phyloP scores from a whole-genome alignment of 2,329 filamentous ascomycete species.

The Claviceps pazoutovae region DNA sequence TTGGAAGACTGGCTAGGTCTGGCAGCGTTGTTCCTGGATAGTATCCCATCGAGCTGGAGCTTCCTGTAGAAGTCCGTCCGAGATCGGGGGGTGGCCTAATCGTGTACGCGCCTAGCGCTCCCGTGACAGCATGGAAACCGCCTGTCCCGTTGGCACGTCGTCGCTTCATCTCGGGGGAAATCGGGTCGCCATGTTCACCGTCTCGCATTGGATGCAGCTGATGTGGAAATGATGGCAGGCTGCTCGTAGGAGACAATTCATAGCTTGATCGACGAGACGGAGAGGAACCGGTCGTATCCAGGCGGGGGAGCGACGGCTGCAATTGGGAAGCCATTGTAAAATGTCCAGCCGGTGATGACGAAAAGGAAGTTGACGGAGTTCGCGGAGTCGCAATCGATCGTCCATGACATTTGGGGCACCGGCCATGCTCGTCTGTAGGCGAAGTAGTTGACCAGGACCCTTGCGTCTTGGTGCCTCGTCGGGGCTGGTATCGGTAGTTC shows the following conservation, averaged over 20 bases:
- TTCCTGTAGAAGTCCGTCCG: conserved; percentile 11
- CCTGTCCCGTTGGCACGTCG: conserved; percentile 40
- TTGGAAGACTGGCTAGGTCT: conserved; percentile 16
- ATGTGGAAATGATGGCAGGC: conserved; percentile 10
- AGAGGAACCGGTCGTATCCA: conserved; percentile 12
- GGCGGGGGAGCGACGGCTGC: conserved; percentile 9
- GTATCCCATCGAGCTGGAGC: conserved; percentile 7
- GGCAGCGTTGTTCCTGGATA: conserved; percentile 16
- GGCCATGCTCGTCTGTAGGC: conserved; percentile 34
- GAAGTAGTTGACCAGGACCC: conserved; percentile 19
- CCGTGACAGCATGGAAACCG: conserved; percentile 17
- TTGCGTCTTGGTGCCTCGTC: conserved; percentile 36
- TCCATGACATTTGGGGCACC: conserved; percentile 60
- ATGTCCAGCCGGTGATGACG: conserved; percentile 20
- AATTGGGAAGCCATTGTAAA: conserved; percentile 10
- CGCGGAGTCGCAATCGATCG: conserved; percentile 48
- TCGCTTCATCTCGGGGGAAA: conserved; percentile 43
- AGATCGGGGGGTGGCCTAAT: conserved; percentile 7
- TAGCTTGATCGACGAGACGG: conserved; percentile 16
- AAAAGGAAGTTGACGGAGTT: conserved; percentile 39
- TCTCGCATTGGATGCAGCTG: conserved; percentile 14
- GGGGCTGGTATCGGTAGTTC: conserved; percentile 86
- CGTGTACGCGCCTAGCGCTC: conserved; percentile 5
- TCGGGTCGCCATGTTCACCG: conserved; percentile 23
- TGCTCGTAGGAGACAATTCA: conserved; percentile 13